Evolutionary conservation across 495 filamentous ascomycete genomes (phyloP), one percentile per base, ranked within the genome.

Genomic region (Penicillium herquei): DNA sequence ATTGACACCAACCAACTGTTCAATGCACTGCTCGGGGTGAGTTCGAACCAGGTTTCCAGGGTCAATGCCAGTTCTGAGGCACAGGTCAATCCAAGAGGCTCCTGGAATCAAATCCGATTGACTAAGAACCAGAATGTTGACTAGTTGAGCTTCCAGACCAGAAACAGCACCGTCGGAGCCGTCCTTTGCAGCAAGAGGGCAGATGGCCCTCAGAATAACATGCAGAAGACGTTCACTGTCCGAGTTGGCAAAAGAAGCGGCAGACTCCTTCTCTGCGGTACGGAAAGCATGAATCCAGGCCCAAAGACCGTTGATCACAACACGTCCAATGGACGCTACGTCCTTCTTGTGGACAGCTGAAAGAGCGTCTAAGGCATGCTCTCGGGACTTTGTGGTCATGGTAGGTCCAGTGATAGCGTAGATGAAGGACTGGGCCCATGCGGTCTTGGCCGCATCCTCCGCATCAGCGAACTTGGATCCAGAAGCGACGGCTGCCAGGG

Each of bases 1-100:
- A 32, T 72, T 68, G 37, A 78, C 67, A 30, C 64, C 61, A 32
- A 67, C 65, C 50, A 78, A 59, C 45, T 75, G 74, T 33, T 71
- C 64, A 55, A 87, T 71, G 58, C 81, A 84, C n/a, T 76, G 60
- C n/a, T 68, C 61, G 9, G 78, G 55, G 31, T 74, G 61, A 39
- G 72, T 79, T 18, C 75, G 73, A 6, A 86, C 90, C 46, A 98
- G 79, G 10, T 79, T 73, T 14, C 92, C 92, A 3, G 94, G 94
- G 68, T 98, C 94, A 4, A 89, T 76, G 18, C 87, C 84, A 18
- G 88, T 83, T 55, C 81, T 82, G 39, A 97, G 74, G 64, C 91
- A 96, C 5, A 90, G 64, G 26, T 89, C 85, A 67, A 98, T 98
- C 95, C 95, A 98, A 39, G 81, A 86, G 13, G 83, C 78, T 26